Evolutionary conservation across 2,329 filamentous ascomycete species (phyloP).

Genomic region (Beauveria asiatica): DNA sequence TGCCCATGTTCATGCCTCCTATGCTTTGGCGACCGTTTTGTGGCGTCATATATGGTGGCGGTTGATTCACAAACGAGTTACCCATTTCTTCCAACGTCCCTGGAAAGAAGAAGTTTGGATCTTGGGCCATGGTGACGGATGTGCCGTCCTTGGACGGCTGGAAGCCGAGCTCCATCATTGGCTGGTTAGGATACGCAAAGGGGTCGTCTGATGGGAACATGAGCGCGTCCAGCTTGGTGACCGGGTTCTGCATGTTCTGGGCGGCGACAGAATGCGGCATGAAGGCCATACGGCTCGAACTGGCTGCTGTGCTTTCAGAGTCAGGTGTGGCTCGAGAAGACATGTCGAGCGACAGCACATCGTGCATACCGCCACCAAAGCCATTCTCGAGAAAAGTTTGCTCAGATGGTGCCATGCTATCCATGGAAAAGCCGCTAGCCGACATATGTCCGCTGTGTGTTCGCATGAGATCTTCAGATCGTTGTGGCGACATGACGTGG

Average conservation of each 20-base stretch:
- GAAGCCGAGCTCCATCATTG: constrained; percentile 52
- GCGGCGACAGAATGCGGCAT: constrained; percentile 24
- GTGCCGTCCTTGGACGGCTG: constrained; percentile 27
- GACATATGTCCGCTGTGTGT: constrained; percentile 20
- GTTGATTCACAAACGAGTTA: constrained; percentile 61
- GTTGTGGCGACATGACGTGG: constrained; percentile 24
- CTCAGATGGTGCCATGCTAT: constrained; percentile 23
- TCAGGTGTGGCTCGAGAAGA: constrained; percentile 34
- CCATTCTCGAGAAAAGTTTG: constrained; percentile 26
- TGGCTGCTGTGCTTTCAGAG: constrained; percentile 33
- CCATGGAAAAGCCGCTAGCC: constrained; percentile 24
- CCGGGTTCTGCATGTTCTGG: constrained; percentile 30
- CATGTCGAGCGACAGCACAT: constrained; percentile 38
- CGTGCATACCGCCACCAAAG: constrained; percentile 31
- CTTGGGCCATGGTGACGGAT: constrained; percentile 24
- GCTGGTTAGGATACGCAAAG: constrained; percentile 71
- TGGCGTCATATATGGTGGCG: constrained; percentile 64
- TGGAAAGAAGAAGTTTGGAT: constrained; percentile 42
- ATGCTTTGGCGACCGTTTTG: constrained; percentile 31
- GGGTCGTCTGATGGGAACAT: constrained; percentile 77
- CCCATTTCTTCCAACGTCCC: constrained; percentile 57
- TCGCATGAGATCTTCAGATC: constrained; percentile 27
- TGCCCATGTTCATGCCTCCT: constrained; percentile 32
- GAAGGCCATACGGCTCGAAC: constrained; percentile 28
- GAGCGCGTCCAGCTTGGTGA: constrained; percentile 65